Evolutionary conservation across 73 alveolate genomes (phyloP), one percentile per base, ranked within the genome.

Genomic region (Vitrella brassicaformis): DNA sequence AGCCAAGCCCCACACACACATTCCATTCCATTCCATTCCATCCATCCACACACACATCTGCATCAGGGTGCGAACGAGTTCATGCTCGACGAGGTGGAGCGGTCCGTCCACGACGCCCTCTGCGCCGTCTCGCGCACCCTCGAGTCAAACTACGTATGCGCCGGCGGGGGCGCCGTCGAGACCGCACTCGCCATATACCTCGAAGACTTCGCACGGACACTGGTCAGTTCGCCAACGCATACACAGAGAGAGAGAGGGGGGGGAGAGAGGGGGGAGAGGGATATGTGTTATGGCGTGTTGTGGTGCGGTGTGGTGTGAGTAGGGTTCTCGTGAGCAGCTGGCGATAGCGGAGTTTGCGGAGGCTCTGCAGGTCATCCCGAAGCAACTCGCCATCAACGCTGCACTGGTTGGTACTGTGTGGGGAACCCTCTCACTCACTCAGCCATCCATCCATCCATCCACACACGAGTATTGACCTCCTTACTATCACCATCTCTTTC

Each of bases 161-260:
- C 97, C 0, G 99, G 99, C 32, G 99, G 99, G 67, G 99, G 99
- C 31, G 96, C 98, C 31, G 99, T 94, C 27, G 99, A 96, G 80
- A 95, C 91, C 45, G 94, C 98, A 28, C 87, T 96, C 47, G 92
- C 97, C 75, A 81, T 96, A 64, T 86, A 90, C 80, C 80, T 96
- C 31, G 99, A 96, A 74, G 96, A 92, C 71, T 81, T 70, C 78
- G 93, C 96, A 28, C 28, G 80, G 30, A 25, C 78, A 31, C 0
- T 26, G 30, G 70, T 65, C 30, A 0, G 70, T 25, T 25, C 8
- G 27, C 22, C 30, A 18, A 8, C 25, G 8, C 18, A 10, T 19
- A 0, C 0, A 64, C 19, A 29, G 28, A 27, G 14, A 10, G 19
- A 0, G 28, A 25, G 0, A 8, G 14, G 19, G 30, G 30, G n/a